Evolutionary conservation across 2,329 filamentous ascomycete genomes (phyloP), one percentile per base, ranked within the genome.

Genomic region (Didymella glomerata): DNA sequence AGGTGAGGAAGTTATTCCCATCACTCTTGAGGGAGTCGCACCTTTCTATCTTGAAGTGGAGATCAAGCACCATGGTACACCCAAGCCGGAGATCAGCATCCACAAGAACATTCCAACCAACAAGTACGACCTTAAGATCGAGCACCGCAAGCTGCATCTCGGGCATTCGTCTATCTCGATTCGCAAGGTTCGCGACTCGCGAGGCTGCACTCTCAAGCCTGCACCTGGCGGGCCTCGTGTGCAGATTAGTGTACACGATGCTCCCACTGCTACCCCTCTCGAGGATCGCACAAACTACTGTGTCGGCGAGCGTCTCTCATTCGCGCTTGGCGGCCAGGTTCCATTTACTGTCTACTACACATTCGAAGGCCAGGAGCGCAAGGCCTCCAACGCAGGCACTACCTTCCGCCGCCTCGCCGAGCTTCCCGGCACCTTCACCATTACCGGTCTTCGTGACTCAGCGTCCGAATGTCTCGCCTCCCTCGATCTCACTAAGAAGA

Each of bases 401-500:
- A 93, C 86, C 63, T 99, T 99, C 85, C 90, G 91, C 60, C 93
- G 96, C 67, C 90, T 99, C 58, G 94, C 95, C 18, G 94, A 98
- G 79, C 89, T 90, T 60, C 91, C 95, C 0, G 96, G 95, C 49
- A 87, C 89, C 49, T 98, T 99, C 74, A 88, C 85, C 61, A 93
- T 99, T 73, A 96, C 90, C 2, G 90, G 89, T 48, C 84, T 99
- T 51, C 90, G 91, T 54, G 96, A 99, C 80, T 90, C 89, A 63
- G 93, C 93, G 1, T 94, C 90, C 63, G 90, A 93, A 69, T 99
- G 96, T 76, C 90, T 90, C 56, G 92, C 93, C 0, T 84, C 86
- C 8, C 90, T 93, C 55, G 85, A 91, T 61, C 86, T 97, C 48
- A 86, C 85, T 51, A 96, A 96, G 77, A 84, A 85, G 7, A 96